Evolutionary conservation across 164 flowering plant genomes (phyloP), one percentile per base, ranked within the genome.

Genomic region (grape (Vitis vinifera)): DNA sequence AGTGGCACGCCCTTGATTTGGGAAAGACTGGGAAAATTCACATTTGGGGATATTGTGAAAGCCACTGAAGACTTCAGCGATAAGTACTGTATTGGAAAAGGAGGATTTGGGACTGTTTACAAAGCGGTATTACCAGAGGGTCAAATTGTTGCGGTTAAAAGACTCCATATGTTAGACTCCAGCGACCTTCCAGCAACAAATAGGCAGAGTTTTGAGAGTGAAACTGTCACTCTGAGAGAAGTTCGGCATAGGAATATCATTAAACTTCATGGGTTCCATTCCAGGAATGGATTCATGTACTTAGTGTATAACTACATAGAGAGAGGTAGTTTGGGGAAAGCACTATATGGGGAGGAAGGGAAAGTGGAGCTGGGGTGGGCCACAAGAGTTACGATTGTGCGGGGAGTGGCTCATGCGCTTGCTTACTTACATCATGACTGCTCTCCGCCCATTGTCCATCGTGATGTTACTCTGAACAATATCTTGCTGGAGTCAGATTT

Each of bases 1-100:
- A 31, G 55, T 16, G 49, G 23, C 2, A 76, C 75, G 63, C 67
- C 81, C 9, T 27, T 77, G 62, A 80, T 87, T 37, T 88, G 91
- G 91, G 84, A 76, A 65, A 77, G 68, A 59, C 84, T 83, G 70
- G 87, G 81, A 49, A 87, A 73, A 68, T 75, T 85, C 66, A 82
- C 78, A 8, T 88, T 79, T 30, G 69, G 69, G 8, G 82, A 85
- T 8, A 79, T 85, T 57, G 61, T 72, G 3, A 51, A 70, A 61
- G 84, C 83, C 13, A 85, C 84, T 6, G 72, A 81, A 49, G 66
- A 79, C 48, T 83, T 85, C 60, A 56, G 65, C 52, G 76, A 77
- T 0, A 59, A 31, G 53, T 68, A 69, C 65, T 79, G 84, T 75
- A 78, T 83, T 61, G 89, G 89, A 7, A 68, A 19, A 61, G 89